Percentiles rank a stretch among this genome's conserved stretches.
Evolutionary conservation across 2,329 filamentous ascomycete species (phyloP).

Genomic region (Pseudogymnoascus verrucosus): DNA sequence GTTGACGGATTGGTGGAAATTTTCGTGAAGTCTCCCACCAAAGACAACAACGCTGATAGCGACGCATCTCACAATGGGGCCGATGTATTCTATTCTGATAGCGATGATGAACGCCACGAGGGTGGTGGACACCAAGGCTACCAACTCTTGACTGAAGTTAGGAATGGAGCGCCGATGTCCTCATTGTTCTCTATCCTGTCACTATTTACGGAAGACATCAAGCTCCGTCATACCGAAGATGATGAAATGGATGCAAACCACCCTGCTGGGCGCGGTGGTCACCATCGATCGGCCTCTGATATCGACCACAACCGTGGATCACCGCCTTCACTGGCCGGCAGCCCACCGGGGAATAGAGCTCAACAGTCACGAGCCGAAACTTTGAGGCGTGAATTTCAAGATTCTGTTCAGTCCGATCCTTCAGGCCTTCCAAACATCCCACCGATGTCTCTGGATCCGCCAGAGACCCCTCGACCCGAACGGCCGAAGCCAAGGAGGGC

Average conservation of each 20-base stretch:
- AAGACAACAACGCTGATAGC: constrained; percentile 36
- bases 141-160: constrained; percentile 91
- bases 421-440: constrained; percentile 54
- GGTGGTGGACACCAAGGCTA: constrained; percentile 71
- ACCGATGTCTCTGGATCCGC: constrained; percentile 59
- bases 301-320: constrained; percentile 18
- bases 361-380: neutral
- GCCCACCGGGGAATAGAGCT: constrained; percentile 10
- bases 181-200: constrained; percentile 96
- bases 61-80: constrained; percentile 32
- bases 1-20: constrained; percentile 96
- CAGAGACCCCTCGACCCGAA: constrained; percentile 19
- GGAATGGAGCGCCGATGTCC: constrained; percentile 97
- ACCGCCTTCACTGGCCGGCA: constrained; percentile 25
- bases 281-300: constrained; percentile 17
- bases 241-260: constrained; percentile 28
- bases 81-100: constrained; percentile 41
- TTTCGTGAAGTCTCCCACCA: constrained; percentile 82
- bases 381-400: neutral
- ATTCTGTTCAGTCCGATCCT: neutral
- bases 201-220: constrained; percentile 91
- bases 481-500: constrained; percentile 34
- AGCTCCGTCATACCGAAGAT: constrained; percentile 64
- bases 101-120: constrained; percentile 58
- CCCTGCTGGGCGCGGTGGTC: constrained; percentile 28